Base-by-base conservation (phyloP, 306 rosid species). In the Hippophae tibetana region DNA sequence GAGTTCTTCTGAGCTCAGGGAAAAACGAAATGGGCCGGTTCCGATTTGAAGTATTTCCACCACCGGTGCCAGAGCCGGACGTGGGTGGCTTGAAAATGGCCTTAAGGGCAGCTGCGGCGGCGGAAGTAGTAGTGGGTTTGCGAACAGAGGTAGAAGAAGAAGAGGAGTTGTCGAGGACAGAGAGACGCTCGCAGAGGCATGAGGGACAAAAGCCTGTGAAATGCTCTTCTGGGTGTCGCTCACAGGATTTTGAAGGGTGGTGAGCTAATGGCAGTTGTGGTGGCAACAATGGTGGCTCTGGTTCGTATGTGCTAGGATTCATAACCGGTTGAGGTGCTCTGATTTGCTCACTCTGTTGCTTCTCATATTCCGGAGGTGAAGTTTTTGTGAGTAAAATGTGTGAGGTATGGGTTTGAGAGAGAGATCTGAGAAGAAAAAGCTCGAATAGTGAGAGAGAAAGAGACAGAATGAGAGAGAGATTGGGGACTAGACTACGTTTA, bases 141-240 rank as follows among this genome's bases (percentile, higher is more conserved):
- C 87, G 85, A 55, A 82, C 44, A 13, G 84, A 72, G 10, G 89
- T 61, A 10, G 85, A 26, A 5, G 83, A 44, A 58, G 90, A 52
- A 31, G 38, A 4, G 60, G 61, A 64, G 57, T 95, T 93, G 51
- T 88, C 95, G 84, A 92, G 90, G 10, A 83, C 82, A 47, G 95
- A 81, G 42, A 92, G 99, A 47, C 96, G 93, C 42, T 92, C 99
- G 99, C 93, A 92, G 69, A 92, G 99, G 84, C 99, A 92, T 85
- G 82, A 82, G 57, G 99, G 99, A 81, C 99, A 92, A 69, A 92
- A 92, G 45, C 96, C 99, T 10, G 99, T 88, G 86, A 92, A 92
- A 9, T 65, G 71, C 67, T 92, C 99, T 46, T 85, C 84, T 0
- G 99, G 96, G 52, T 92, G 99, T 11, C 79, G 89, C 54, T 72